A percentile compares a stretch with the other conserved stretches of the same genome.
These are phyloP conservation scores for Kondoa subrosea DNA, from an alignment of 768 basidiomycete species.

Conservation along the genomic window DNA sequence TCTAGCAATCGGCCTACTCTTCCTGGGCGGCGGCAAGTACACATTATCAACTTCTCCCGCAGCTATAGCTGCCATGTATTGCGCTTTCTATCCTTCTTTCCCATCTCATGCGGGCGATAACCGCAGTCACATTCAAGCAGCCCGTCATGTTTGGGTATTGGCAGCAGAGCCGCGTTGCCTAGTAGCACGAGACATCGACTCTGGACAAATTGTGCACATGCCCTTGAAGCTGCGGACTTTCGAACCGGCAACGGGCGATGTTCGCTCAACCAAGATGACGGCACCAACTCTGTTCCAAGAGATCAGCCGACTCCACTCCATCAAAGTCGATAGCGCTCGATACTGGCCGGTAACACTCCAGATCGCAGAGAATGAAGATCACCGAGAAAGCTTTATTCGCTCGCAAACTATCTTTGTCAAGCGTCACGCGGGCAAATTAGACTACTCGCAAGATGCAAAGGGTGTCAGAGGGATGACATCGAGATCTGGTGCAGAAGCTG, in stretches of 20 bases:
- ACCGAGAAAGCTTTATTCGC: conserved; percentile 51
- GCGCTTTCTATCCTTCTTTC: conserved; percentile 83
- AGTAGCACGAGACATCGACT: conserved; percentile 80
- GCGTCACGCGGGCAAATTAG: conserved; percentile 74
- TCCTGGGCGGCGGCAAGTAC: conserved; percentile 80
- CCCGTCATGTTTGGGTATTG: conserved; percentile 88
- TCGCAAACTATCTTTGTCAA: conserved; percentile 82
- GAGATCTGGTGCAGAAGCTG: conserved; percentile 64
- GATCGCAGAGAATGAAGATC: conserved; percentile 47
- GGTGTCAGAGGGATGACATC: conserved; percentile 84
- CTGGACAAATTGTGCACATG: conserved; percentile 72
- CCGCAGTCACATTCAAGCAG: conserved; percentile 73
- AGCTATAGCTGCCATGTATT: conserved; percentile 72
- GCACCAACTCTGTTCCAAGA: conserved; percentile 87
- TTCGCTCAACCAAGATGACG: conserved; percentile 59
- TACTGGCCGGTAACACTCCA: conserved; percentile 90
- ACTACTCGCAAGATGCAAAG: conserved; percentile 82
- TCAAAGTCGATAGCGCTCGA: conserved; percentile 79
- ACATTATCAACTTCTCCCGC: conserved; percentile 83
- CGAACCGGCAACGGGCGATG: conserved; percentile 35
- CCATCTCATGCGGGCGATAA: conserved; percentile 66
- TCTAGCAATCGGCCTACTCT: conserved; percentile 74
- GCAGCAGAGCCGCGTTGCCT: conserved; percentile 88
- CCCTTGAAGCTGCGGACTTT: conserved; percentile 71
- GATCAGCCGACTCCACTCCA: conserved; percentile 58